Conservation (phyloP, 805 yeast genomes). For the Grigorovia yakushimaensis region DNA sequence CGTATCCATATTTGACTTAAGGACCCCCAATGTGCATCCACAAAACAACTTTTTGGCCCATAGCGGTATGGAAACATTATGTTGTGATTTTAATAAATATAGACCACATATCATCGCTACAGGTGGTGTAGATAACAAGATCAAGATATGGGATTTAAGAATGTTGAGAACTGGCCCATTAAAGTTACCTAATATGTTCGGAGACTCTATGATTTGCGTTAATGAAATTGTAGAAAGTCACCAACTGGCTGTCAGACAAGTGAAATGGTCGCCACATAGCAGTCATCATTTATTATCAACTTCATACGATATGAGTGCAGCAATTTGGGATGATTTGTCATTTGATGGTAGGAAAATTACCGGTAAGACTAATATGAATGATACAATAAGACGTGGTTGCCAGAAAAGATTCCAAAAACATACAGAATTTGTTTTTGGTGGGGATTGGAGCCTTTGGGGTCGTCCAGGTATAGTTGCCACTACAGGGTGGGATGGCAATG, state of each 20-base stretch:
- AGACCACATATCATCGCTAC: conserved; percentile 70
- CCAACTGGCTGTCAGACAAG: conserved; percentile 75
- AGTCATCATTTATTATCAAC: conserved; percentile 61
- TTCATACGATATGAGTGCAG: conserved; percentile 87
- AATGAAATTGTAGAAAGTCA: conserved; percentile 73
- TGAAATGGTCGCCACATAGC: conserved; percentile 84
- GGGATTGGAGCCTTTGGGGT: conserved; percentile 97
- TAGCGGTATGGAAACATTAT: conserved; percentile 67
- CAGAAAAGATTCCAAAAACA: conserved; percentile 56
- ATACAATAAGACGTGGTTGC: conserved; percentile 37
- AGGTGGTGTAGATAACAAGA: conserved; percentile 82
- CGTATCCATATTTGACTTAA: conserved; percentile 71
- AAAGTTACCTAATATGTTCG: neutral
- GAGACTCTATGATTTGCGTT: conserved; percentile 33
- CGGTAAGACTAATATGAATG: conserved; percentile 35
- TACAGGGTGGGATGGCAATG: conserved; percentile 95
- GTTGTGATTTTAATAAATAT: conserved; percentile 88
- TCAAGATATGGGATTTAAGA: conserved; percentile 82
- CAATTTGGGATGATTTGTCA: conserved; percentile 74
- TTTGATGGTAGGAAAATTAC: conserved; percentile 44
- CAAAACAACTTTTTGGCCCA: conserved; percentile 57
- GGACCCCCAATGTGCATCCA: conserved; percentile 44
- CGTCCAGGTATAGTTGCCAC: conserved; percentile 92
- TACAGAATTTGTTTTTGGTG: conserved; percentile 83
- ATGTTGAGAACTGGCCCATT: conserved; percentile 29